Base-by-base conservation (phyloP, 1,139 yeast genomes). In the Debaryomyces fabryi region DNA sequence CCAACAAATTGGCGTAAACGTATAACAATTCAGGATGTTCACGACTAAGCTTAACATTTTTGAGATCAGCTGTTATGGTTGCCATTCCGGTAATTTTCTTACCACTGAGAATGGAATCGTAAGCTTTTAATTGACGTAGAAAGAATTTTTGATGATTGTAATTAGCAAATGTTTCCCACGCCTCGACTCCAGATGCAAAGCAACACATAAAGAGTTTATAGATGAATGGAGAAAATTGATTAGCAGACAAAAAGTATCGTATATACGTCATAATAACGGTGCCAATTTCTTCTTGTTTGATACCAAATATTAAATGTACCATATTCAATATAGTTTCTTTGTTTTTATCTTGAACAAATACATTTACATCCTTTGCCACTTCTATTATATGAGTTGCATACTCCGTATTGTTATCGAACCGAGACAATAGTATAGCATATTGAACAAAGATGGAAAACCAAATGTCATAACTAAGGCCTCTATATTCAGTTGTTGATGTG, bases 391-490 rank as follows among this genome's bases (percentile, higher is more conserved):
- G 80, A 43, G 78, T 73, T 0, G 96, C 96, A 62, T 85, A 88
- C 20, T 81, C 84, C 2, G 68, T 52, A 32, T 83, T 81, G 35
- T 78, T 72, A 46, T 87, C 92, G 58, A 76, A 79, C 48, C 76
- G 77, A 0, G 90, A 83, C 41, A 86, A 75, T 21, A 84, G 73
- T 21, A 93, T 64, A 0, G 96, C 84, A 57, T 87, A 82, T 58
- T 86, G 88, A 76, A 91, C 85, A 60, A 91, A 89, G 7, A 93
- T 72, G 52, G 81, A 83, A 63, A 91, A 90, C 99, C 99, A 93
- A 35, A 79, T 79, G 40, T 86, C 88, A 61, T 88, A 88, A 1
- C 76, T 72, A 18, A 91, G 70, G 0, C 97, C 97, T 51, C 96
- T 76, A 60, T 88, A 88, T 52, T 81, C 86, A 2, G 69, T 68